Conservation (phyloP, 805 yeast genomes). For the Wickerhamia fluorescens region DNA sequence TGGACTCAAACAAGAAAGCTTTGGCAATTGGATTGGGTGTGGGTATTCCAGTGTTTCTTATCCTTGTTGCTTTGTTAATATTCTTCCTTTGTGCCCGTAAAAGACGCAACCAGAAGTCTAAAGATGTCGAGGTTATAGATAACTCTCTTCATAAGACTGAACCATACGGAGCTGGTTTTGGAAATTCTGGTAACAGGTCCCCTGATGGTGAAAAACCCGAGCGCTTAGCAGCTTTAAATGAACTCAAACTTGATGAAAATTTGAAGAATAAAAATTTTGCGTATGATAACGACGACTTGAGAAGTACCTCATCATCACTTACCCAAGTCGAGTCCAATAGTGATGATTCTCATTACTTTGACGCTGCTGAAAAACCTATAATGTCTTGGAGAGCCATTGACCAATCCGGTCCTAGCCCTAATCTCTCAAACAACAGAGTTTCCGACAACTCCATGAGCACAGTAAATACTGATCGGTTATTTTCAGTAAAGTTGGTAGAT, state of each 20-base stretch:
- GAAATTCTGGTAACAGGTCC: conserved; percentile 12
- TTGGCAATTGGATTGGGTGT: conserved; percentile 90
- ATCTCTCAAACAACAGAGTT: conserved; percentile 38
- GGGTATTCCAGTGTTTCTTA: conserved; percentile 59
- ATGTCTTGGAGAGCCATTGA: conserved; percentile 40
- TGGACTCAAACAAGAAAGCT: conserved; percentile 34
- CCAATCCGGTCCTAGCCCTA: conserved; percentile 25
- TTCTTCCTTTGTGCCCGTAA: conserved; percentile 44
- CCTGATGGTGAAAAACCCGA: conserved; percentile 15
- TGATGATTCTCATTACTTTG: conserved; percentile 19
- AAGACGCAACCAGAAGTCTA: conserved; percentile 13
- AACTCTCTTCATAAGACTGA: conserved; percentile 6
- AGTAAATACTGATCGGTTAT: conserved; percentile 75
- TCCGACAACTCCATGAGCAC: conserved; percentile 73
- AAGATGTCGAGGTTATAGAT: too few relatives aligned
- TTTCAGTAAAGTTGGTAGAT: conserved; percentile 71
- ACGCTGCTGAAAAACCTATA: conserved; percentile 31
- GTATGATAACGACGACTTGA: conserved; percentile 6
- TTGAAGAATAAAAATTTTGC: background rate
- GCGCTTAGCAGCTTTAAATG: conserved; percentile 45
- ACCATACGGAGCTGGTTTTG: conserved; percentile 30
- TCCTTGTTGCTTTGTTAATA: conserved; percentile 43
- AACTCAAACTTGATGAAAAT: conserved; percentile 18
- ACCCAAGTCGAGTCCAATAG: conserved; percentile 43
- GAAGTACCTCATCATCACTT: conserved; percentile 40